Evolutionary conservation across 441 rosid species (phyloP), one percentile per base, ranked within the genome.

Genomic region (Melastoma candidum): DNA sequence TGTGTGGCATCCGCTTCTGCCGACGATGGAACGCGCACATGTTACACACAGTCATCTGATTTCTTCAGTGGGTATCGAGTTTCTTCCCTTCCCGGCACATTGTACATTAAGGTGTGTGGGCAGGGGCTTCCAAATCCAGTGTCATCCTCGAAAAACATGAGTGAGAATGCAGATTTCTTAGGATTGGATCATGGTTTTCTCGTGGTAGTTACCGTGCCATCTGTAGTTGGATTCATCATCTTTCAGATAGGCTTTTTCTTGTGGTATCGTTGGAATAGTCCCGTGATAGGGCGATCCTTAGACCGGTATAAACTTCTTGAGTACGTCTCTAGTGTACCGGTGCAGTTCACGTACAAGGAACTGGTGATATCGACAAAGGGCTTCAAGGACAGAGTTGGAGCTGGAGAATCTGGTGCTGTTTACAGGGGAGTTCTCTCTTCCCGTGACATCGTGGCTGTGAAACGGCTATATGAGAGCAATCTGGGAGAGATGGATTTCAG

Each of bases 321-420:
- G 49, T 55, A 55, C 12, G 49, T 39, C 3, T 55, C 49, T 11
- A 14, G 49, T 24, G 44, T 27, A 9, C 59, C 50, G 12, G 50
- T 55, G 17, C 59, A 55, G 27, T 55, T 55, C 14, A 44, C 36
- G 1, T 55, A 41, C 14, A 44, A 46, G 59, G 59, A 55, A 3
- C 3, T 55, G 5, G 2, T 12, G 36, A 25, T 32, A 55, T 12
- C 49, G n/a, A 55, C 59, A 13, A n/a, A 26, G 13, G 50, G 59
- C 46, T 55, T 55, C 41, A 46, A 55, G 50, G 43, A 55, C 49
- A 46, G 41, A 46, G 29, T 55, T 12, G 50, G 59, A 46, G 59
- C 50, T 1, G 50, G 43, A 46, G 59, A 12, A 43, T 55, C 46
- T 12, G 59, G 59, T 3, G 14, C 11, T 6, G 8, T 22, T 17